These are phyloP conservation scores for Ramaria sp. DNA, from an alignment of 768 basidiomycete genomes.

Conservation along the genomic window DNA sequence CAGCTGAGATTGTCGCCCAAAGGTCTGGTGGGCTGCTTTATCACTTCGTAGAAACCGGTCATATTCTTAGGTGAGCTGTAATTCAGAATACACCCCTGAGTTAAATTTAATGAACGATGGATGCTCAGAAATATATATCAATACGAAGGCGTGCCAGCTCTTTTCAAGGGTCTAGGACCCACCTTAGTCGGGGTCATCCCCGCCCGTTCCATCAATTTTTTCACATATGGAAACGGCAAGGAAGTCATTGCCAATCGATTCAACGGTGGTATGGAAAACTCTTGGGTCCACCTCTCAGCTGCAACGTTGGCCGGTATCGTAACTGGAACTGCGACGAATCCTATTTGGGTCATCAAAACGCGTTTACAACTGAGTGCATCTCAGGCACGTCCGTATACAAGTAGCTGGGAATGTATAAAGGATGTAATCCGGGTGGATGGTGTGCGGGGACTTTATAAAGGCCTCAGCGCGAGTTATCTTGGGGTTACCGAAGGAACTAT, in stretches of 20 bases:
- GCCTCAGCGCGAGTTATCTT: slow-evolving; percentile 87
- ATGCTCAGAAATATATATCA: slow-evolving; percentile 67
- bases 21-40: slow-evolving; percentile 54
- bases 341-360: slow-evolving; percentile 99
- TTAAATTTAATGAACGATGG: no score
- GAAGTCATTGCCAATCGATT: slow-evolving; percentile 76
- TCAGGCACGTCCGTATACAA: slow-evolving; percentile 30
- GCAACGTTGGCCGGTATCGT: slow-evolving; percentile 80
- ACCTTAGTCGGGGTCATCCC: slow-evolving; percentile 93
- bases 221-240: slow-evolving; percentile 95
- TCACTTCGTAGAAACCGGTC: slow-evolving; percentile 91
- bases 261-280: slow-evolving; percentile 72
- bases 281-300: slow-evolving; percentile 74
- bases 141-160: slow-evolving; percentile 76
- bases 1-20: slow-evolving; percentile 20
- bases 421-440: slow-evolving; percentile 78
- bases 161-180: slow-evolving; percentile 92
- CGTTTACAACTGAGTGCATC: slow-evolving; percentile 68
- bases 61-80: slow-evolving; percentile 66
- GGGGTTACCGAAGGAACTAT: slow-evolving; percentile 95
- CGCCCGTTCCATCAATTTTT: slow-evolving; percentile 95
- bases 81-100: background rate
- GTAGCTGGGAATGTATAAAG: slow-evolving; percentile 49
- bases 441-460: slow-evolving; percentile 84
- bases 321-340: slow-evolving; percentile 89